Evolutionary conservation across 2,329 filamentous ascomycete genomes (phyloP), one percentile per base, ranked within the genome.

Genomic region (Cadophora sp.): DNA sequence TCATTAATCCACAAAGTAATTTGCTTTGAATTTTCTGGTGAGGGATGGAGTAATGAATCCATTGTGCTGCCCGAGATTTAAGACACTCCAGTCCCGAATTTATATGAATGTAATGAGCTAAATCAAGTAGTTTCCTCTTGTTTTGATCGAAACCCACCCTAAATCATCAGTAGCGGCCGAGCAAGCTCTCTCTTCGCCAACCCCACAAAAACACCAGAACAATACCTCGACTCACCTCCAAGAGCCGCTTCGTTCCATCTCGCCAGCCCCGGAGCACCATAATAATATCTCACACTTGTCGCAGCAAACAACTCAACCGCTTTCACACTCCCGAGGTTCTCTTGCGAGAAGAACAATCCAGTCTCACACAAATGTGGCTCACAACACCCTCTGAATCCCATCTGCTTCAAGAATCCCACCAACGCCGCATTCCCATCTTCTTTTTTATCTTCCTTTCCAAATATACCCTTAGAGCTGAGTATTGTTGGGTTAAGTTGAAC

Each of bases 251-350:
- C 43, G 14, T 27, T 64, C 53, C 62, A 59, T 18, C 43, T 47
- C 13, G 62, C 62, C 24, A 64, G 9, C 2, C 65, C 65, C 8
- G 67, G 67, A 53, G 55, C 41, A 6, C 67, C 65, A 55, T 65
- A 69, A 51, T 45, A 20, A 50, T 60, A 69, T 4, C 36, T 22
- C 18, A 69, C 55, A 33, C 60, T 67, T 7, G 43, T 56, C n/a
- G 67, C 53, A 43, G 67, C 65, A 61, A 58, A 69, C 41, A 69
- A 36, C n/a, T 69, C 67, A 1, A 69, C 59, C 2, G 59, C 50
- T n/a, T 61, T 47, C 18, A 24, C 2, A 8, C 4, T 48, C n/a
- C 20, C 4, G 8, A 64, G 41, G 13, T 64, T 27, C n/a, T 22
- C 33, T 30, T 64, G 62, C 3, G 62, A 43, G 41, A 50, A 64